Evolutionary conservation across 495 filamentous ascomycete species (phyloP).

Genomic region (Penicillium desertorum): DNA sequence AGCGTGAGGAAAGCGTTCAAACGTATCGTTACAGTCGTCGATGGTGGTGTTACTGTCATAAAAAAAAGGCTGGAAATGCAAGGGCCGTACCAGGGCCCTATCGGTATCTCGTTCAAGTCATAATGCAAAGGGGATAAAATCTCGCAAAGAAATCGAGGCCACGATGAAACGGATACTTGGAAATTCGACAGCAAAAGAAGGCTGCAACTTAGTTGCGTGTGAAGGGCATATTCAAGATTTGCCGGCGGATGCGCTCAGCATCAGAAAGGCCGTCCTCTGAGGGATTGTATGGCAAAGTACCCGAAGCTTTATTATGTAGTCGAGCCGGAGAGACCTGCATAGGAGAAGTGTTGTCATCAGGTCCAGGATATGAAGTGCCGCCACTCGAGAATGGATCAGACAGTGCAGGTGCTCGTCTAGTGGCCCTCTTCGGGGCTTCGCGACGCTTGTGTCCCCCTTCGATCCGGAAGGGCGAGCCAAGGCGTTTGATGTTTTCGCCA

Average conservation of each 20-base stretch:
- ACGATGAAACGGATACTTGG: slow-evolving; percentile 20
- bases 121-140: slow-evolving; percentile 27
- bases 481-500: slow-evolving; percentile 44
- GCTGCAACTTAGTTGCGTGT: slow-evolving; percentile 31
- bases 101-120: slow-evolving; percentile 36
- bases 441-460: slow-evolving; percentile 33
- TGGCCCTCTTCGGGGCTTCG: slow-evolving; percentile 27
- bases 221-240: slow-evolving; percentile 45
- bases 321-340: slow-evolving; percentile 24
- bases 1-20: slow-evolving; percentile 4
- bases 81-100: slow-evolving; percentile 12
- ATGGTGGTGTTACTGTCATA: slow-evolving; percentile 39
- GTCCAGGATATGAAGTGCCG: slow-evolving; percentile 20
- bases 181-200: slow-evolving; percentile 14
- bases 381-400: slow-evolving; percentile 45
- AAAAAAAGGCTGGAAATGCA: slow-evolving; percentile 26
- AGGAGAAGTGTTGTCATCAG: slow-evolving; percentile 16
- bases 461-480: slow-evolving; percentile 54
- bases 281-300: slow-evolving; percentile 35
- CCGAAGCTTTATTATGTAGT: slow-evolving; percentile 18
- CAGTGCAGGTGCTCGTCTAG: slow-evolving; percentile 42
- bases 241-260: slow-evolving; percentile 49
- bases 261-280: slow-evolving; percentile 46
- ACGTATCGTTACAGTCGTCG: slow-evolving; percentile 43
- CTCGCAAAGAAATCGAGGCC: slow-evolving; percentile 25